Percentiles rank a stretch among this genome's conserved stretches.
These are phyloP conservation scores for Saprolegnia diclina DNA, from an alignment of 352 stramenopile species.

Conservation along the genomic window DNA sequence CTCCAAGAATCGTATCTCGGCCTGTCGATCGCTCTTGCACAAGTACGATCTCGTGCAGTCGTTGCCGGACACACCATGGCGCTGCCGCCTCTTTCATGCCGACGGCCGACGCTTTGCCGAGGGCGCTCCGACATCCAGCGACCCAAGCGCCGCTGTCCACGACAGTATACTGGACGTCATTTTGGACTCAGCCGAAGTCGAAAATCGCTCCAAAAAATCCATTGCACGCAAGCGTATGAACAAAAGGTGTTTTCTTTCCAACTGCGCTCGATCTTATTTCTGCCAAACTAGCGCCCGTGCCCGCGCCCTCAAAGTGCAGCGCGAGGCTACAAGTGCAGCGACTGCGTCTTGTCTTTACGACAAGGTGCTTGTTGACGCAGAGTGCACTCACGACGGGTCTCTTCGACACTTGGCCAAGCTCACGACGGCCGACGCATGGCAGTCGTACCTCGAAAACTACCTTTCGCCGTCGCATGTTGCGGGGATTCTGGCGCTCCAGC, in stretches of 20 bases:
- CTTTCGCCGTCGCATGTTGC: slow-evolving; percentile 47
- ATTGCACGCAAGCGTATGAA: slow-evolving; percentile 87
- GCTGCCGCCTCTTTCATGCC: slow-evolving; percentile 68
- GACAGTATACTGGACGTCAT: slow-evolving; percentile 39
- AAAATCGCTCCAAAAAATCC: slow-evolving; percentile 34
- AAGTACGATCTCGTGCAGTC: slow-evolving; percentile 87
- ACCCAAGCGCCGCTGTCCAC: slow-evolving; percentile 16
- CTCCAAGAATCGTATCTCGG: slow-evolving; percentile 68
- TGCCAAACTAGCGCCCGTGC: slow-evolving; percentile 38
- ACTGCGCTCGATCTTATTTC: slow-evolving; percentile 1
- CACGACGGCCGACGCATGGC: slow-evolving; percentile 58
- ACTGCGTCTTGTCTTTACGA: slow-evolving; percentile 67
- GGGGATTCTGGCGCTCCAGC: slow-evolving; percentile 58
- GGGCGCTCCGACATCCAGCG: slow-evolving; percentile 42
- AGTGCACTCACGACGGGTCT: slow-evolving; percentile 94
- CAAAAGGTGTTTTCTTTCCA: slow-evolving; percentile 47
- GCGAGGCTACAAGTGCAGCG: not conserved
- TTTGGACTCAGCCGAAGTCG: slow-evolving; percentile 65
- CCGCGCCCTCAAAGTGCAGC: slow-evolving; percentile 42
- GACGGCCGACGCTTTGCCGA: slow-evolving; percentile 64
- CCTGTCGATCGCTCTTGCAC: slow-evolving; percentile 85
- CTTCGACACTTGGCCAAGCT: slow-evolving; percentile 82
- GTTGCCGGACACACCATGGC: slow-evolving; percentile 34
- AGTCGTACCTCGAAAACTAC: slow-evolving; percentile 66
- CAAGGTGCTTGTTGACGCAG: slow-evolving; percentile 92